These are phyloP conservation scores for Pleurotus sapidus DNA, from an alignment of 768 basidiomycete genomes.

Conservation along the genomic window DNA sequence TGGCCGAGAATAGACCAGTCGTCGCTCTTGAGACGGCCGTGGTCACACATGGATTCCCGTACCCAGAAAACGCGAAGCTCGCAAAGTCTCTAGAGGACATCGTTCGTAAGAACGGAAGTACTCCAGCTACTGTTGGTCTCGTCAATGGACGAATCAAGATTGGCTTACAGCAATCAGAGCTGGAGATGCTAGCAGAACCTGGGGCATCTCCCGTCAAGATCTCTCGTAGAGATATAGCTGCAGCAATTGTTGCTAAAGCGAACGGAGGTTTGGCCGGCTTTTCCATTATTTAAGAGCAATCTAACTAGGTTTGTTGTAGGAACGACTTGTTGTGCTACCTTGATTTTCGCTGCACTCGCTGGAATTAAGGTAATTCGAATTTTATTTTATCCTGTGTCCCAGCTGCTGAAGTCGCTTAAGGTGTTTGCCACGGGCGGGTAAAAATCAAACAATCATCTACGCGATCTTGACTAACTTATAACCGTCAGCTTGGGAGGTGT, in stretches of 20 bases:
- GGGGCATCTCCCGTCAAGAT: conserved; percentile 53
- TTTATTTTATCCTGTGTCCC: neutral
- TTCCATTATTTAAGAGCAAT: neutral
- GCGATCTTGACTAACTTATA: too few relatives aligned
- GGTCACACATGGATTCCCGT: conserved; percentile 90
- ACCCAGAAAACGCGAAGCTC: conserved; percentile 71
- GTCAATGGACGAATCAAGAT: conserved; percentile 84
- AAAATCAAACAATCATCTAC: conserved; percentile 18
- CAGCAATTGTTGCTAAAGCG: conserved; percentile 61
- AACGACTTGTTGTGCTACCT: conserved; percentile 71
- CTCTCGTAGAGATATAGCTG: conserved; percentile 77
- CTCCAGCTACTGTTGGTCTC: conserved; percentile 90
- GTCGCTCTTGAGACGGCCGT: conserved; percentile 93
- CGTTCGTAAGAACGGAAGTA: conserved; percentile 70
- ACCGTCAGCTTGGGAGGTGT: conserved; percentile 73
- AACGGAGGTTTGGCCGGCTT: conserved; percentile 64
- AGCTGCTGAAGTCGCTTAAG: conserved; percentile 38
- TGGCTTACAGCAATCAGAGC: conserved; percentile 63
- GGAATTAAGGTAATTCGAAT: conserved; percentile 70
- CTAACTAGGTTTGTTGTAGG: conserved; percentile 30
- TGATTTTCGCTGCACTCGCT: conserved; percentile 73
- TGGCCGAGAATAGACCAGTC: conserved; percentile 60
- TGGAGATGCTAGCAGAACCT: conserved; percentile 65
- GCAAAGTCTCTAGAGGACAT: conserved; percentile 70
- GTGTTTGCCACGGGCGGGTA: conserved; percentile 93